Percentiles rank a stretch among this genome's conserved stretches.
Conservation (phyloP, 202 grass and related monocot genomes). For the Saccharum hybrid region DNA sequence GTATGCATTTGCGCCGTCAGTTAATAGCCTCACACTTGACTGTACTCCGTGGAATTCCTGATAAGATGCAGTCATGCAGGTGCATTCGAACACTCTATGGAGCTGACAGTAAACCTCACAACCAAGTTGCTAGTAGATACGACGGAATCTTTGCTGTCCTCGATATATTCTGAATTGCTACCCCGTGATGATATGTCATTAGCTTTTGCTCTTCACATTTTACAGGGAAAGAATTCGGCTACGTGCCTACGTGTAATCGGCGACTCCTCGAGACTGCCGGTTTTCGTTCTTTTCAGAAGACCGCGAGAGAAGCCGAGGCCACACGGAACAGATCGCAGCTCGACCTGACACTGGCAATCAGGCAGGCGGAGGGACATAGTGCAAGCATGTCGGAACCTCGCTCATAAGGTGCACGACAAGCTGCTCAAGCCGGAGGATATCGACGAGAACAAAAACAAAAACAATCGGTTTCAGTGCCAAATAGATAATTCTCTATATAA, state of each 20-base stretch:
- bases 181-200: too few species aligned
- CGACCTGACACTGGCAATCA: slow-evolving; percentile 39
- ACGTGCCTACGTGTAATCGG: slow-evolving; percentile 52
- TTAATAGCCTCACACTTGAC: slow-evolving; percentile 30
- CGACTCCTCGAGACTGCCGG: slow-evolving; percentile 51
- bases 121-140: background rate
- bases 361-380: background rate
- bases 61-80: slow-evolving; percentile 31
- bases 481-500: too few species aligned
- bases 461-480: too few species aligned
- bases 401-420: slow-evolving; percentile 49
- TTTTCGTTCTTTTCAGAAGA: slow-evolving; percentile 41
- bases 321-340: slow-evolving; percentile 53
- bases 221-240: slow-evolving; percentile 43
- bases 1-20: slow-evolving; percentile 20
- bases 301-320: slow-evolving; percentile 25
- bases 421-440: slow-evolving; percentile 62
- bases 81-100: slow-evolving; percentile 18
- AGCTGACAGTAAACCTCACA: background rate
- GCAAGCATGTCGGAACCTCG: slow-evolving; percentile 56
- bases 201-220: too few species aligned
- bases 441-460: background rate
- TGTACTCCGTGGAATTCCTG: slow-evolving; percentile 12
- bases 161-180: too few species aligned
- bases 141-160: background rate